Evolutionary conservation across 2,329 filamentous ascomycete species (phyloP).

Genomic region (Trichoderma asperellum): DNA sequence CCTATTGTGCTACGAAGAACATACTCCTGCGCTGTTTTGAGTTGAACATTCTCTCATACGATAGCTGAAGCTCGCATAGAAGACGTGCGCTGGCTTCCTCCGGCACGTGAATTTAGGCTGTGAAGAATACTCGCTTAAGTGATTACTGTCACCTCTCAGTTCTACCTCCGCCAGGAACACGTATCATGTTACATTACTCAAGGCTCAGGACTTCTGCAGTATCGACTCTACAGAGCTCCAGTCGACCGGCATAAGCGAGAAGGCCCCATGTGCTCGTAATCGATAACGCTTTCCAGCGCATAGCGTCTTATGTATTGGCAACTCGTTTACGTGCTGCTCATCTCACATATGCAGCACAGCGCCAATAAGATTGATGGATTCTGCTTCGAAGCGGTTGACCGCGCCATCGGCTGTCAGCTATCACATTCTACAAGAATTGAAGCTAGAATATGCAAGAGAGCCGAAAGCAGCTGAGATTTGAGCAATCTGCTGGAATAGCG

Average conservation of each 20-base stretch:
- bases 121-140: background rate
- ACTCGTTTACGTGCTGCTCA: background rate
- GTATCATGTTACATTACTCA: conserved; percentile 25
- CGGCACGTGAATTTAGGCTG: background rate
- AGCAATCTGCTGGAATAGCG: background rate
- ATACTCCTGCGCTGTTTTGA: background rate
- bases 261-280: background rate
- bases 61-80: background rate
- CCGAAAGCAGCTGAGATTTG: conserved; percentile 11
- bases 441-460: conserved; percentile 1
- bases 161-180: conserved; percentile 14
- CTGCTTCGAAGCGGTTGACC: background rate
- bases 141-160: background rate
- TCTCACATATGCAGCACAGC: background rate
- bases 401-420: background rate
- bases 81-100: background rate
- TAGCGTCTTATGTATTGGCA: background rate
- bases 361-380: conserved; percentile 4
- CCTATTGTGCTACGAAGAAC: background rate
- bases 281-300: background rate
- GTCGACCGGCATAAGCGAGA: background rate
- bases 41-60: background rate
- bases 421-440: background rate
- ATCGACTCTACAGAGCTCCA: background rate
- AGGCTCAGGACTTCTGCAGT: background rate